Base-by-base conservation (phyloP, 441 rosid species). In the Cnidoscolus chayamansa region DNA sequence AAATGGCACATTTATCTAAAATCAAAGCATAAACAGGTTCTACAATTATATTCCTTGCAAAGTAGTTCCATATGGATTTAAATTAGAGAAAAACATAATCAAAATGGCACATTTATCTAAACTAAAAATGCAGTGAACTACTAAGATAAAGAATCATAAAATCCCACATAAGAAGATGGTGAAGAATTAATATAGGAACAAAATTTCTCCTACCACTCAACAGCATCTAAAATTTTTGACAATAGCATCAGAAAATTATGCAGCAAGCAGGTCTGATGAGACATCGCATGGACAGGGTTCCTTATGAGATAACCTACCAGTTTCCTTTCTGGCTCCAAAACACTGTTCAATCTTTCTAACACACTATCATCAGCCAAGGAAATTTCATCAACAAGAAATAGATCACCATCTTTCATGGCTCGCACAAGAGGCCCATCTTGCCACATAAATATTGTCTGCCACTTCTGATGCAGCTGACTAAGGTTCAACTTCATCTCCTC, bases 301-400 rank as follows among this genome's bases (percentile, higher is more conserved):
- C 48, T 15, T 20, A 10, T 72, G 30, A 61, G 50, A 62, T 45
- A 60, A 80, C 89, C 65, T 58, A 94, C 98, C 92, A 96, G 80
- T 77, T 86, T 90, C 83, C 93, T 87, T 71, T 90, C 98, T 2
- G 97, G 89, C 87, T 96, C 99, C 84, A 96, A 81, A 71, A 96
- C 97, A 83, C 99, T 96, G 66, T 96, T 96, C 83, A 93, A 81
- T 74, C 99, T 88, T 80, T 96, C 99, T 72, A 96, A 79, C 1
- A 96, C 98, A 69, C 99, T 93, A 79, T 96, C 99, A 89, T 96
- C 98, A 77, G 99, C 98, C 89, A 96, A 78, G 53, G 99, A 96
- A 82, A 96, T 93, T 84, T 96, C 99, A 90, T 96, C 99, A 70
- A 89, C 81, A 63, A 96, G 97, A 82, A 96, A 82, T 25, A 96